phyloP scores from a whole-genome alignment of 345 rosid genomes.

The Cardiospermum halicacabum region DNA sequence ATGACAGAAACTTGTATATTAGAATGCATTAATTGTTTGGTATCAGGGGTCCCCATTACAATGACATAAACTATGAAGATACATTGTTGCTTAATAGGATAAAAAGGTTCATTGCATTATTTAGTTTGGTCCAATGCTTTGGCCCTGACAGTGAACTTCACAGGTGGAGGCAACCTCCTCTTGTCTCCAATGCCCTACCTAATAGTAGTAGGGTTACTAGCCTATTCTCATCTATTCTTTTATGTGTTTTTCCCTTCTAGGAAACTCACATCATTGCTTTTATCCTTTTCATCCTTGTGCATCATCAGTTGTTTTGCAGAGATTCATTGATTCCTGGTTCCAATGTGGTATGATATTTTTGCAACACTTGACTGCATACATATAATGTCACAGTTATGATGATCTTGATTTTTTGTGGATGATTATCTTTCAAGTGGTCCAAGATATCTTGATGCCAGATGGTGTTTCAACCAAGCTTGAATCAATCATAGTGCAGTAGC shows the following conservation, averaged over 20 bases:
- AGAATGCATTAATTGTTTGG: slow-evolving; percentile 1
- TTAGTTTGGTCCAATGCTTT: slow-evolving; percentile 28
- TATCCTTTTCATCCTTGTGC: slow-evolving; percentile 16
- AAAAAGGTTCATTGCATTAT: slow-evolving; percentile 24
- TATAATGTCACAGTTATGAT: slow-evolving; percentile 1
- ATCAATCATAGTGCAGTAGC: background rate
- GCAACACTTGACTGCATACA: background rate
- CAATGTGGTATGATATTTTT: slow-evolving; percentile 11
- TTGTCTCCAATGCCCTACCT: slow-evolving; percentile 25
- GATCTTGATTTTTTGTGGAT: slow-evolving; percentile 7
- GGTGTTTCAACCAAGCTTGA: slow-evolving; percentile 7
- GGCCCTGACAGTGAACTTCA: slow-evolving; percentile 27
- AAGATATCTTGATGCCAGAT: slow-evolving; percentile 8
- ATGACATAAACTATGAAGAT: background rate
- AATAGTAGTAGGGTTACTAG: slow-evolving; percentile 19
- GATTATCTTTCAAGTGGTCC: slow-evolving; percentile 19
- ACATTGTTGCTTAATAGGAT: slow-evolving; percentile 4
- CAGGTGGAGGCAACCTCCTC: slow-evolving; percentile 48
- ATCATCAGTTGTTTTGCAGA: slow-evolving; percentile 25
- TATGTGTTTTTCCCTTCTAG: slow-evolving; percentile 3
- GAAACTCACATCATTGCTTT: slow-evolving; percentile 19
- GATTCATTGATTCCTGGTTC: slow-evolving; percentile 10
- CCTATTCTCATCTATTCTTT: background rate
- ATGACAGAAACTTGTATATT: background rate
- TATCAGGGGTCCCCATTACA: background rate